These are phyloP conservation scores for Alopecurus myosuroides DNA, from an alignment of 176 grass and related monocot species.

Conservation along the genomic window DNA sequence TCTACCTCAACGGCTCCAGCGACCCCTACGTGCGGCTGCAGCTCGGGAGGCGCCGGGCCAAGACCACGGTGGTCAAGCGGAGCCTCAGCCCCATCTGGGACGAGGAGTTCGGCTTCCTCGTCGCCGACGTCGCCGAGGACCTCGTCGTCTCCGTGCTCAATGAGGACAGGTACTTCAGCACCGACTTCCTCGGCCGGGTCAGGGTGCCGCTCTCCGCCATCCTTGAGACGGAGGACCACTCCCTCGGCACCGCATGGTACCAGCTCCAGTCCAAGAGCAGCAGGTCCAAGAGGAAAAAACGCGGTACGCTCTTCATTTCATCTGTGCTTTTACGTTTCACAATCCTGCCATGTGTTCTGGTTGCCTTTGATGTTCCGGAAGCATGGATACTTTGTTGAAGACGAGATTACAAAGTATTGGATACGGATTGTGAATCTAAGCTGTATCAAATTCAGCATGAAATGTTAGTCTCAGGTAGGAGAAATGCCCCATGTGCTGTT, in stretches of 20 bases:
- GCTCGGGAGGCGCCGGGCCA: conserved; percentile 50
- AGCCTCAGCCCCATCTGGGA: conserved; percentile 80
- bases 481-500: not conserved
- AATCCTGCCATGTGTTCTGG: not conserved
- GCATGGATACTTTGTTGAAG: not conserved
- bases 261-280: conserved; percentile 64
- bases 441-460: not conserved
- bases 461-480: not conserved
- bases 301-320: conserved; percentile 30
- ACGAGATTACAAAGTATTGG: not conserved
- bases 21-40: conserved; percentile 82
- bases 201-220: conserved; percentile 49
- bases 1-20: conserved; percentile 58
- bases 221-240: conserved; percentile 56
- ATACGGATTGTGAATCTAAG: not conserved
- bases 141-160: conserved; percentile 70
- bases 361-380: not conserved
- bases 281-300: conserved; percentile 67
- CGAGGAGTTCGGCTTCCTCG: conserved; percentile 74
- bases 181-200: conserved; percentile 68
- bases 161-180: conserved; percentile 53
- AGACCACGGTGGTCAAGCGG: conserved; percentile 65
- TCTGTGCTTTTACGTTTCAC: not conserved
- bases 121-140: conserved; percentile 64
- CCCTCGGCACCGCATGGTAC: conserved; percentile 71